Percentiles rank a stretch among this genome's conserved stretches.
These are phyloP conservation scores for Tarenaya hassleriana DNA, from an alignment of 345 rosid genomes.

Conservation along the genomic window DNA sequence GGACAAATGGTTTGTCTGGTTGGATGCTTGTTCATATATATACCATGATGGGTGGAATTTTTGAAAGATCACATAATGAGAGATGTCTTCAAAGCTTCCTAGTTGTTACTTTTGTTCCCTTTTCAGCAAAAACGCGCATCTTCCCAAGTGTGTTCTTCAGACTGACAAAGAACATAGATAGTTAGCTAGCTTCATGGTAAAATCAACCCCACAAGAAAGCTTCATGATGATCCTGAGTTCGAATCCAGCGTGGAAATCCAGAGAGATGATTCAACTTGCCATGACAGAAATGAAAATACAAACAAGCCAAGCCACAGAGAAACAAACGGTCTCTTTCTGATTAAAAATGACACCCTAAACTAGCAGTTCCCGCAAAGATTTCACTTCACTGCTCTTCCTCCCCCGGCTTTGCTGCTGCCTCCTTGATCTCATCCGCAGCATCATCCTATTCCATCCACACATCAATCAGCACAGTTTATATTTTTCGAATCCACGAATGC, in stretches of 20 bases:
- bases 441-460: slow-evolving; percentile 52
- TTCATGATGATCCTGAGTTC: too few relatives aligned
- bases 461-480: neutral
- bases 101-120: too few relatives aligned
- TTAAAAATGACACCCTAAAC: slow-evolving; percentile 14
- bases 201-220: too few relatives aligned
- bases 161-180: too few relatives aligned
- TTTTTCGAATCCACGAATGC: neutral
- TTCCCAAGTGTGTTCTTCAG: too few relatives aligned
- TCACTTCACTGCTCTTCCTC: slow-evolving; percentile 70
- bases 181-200: too few relatives aligned
- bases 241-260: slow-evolving; percentile 19
- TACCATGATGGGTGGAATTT: too few relatives aligned
- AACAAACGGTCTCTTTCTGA: too few relatives aligned
- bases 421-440: slow-evolving; percentile 85
- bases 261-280: slow-evolving; percentile 20
- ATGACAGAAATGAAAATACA: slow-evolving; percentile 15
- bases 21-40: neutral
- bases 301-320: neutral
- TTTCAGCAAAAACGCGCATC: too few relatives aligned
- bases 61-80: too few relatives aligned
- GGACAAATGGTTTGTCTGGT: slow-evolving; percentile 1
- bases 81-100: too few relatives aligned
- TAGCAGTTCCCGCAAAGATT: slow-evolving; percentile 18
- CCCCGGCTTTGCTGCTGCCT: slow-evolving; percentile 50